phyloP scores from a whole-genome alignment of 345 rosid species.

The Pugionium cornutum region DNA sequence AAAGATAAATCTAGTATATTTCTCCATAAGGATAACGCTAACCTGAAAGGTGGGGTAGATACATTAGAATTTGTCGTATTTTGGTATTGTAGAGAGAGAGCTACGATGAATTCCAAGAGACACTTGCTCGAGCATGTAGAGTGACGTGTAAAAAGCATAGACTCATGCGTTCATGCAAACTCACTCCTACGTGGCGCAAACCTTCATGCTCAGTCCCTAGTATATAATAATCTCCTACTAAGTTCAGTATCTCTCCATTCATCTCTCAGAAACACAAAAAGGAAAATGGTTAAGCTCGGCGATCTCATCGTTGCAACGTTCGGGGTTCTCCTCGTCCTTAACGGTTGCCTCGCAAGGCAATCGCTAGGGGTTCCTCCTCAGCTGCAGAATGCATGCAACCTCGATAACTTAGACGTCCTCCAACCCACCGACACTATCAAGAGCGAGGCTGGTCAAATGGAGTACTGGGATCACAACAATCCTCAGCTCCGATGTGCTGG shows the following conservation, averaged over 20 bases:
- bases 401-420: conserved; percentile 50
- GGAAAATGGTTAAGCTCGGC: conserved; percentile 23
- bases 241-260: conserved; percentile 19
- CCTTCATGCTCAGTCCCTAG: conserved; percentile 17
- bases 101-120: conserved; percentile 17
- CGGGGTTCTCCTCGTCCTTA: conserved; percentile 30
- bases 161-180: conserved; percentile 33
- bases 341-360: conserved; percentile 34
- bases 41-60: conserved; percentile 13
- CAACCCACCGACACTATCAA: conserved; percentile 46
- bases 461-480: conserved; percentile 54
- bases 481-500: conserved; percentile 61
- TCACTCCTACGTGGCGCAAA: conserved; percentile 26
- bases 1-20: no score
- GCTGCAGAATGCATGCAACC: conserved; percentile 45
- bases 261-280: conserved; percentile 20
- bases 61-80: conserved; percentile 23
- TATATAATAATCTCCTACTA: conserved; percentile 29
- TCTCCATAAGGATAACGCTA: neutral
- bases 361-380: conserved; percentile 43
- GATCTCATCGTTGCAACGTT: conserved; percentile 32
- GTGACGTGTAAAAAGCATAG: conserved; percentile 37
- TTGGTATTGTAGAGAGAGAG: conserved; percentile 9
- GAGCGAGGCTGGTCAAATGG: conserved; percentile 54
- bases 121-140: conserved; percentile 29